phyloP scores from a whole-genome alignment of 306 rosid genomes.

The barrel medic (Medicago truncatula) region DNA sequence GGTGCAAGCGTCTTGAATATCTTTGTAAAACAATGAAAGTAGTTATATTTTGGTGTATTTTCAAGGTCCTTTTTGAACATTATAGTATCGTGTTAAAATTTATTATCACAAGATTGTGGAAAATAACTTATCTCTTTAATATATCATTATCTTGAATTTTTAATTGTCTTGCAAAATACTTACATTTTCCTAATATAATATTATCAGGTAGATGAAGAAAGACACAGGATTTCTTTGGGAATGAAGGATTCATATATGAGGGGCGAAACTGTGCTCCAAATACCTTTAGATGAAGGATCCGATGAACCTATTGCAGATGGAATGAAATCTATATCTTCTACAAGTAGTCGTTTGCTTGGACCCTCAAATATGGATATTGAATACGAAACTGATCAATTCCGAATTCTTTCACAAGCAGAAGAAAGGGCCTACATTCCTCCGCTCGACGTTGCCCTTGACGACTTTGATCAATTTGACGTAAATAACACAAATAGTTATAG shows the following conservation, averaged over 20 bases:
- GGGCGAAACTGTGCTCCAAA: constrained; percentile 43
- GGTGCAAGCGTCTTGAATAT: constrained; percentile 17
- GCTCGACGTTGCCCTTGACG: constrained; percentile 88
- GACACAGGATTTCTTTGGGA: constrained; percentile 82
- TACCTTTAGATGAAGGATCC: constrained; percentile 48
- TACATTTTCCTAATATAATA: constrained; percentile 25
- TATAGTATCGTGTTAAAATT: neutral
- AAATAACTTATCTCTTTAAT: neutral
- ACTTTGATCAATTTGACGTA: constrained; percentile 50
- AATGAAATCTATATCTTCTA: constrained; percentile 37
- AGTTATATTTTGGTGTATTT: constrained; percentile 28
- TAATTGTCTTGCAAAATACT: constrained; percentile 20
- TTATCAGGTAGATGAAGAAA: constrained; percentile 75
- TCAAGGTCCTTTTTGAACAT: neutral
- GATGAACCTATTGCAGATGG: constrained; percentile 50
- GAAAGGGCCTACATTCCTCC: constrained; percentile 82
- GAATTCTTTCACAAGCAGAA: constrained; percentile 62
- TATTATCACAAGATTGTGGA: constrained; percentile 13
- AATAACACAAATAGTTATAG: constrained; percentile 41
- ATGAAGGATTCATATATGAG: constrained; percentile 73
- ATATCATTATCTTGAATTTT: neutral
- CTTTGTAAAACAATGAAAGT: neutral
- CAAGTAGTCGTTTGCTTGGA: constrained; percentile 44
- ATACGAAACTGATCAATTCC: constrained; percentile 47
- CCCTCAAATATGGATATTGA: constrained; percentile 49